Conservation (phyloP, 2,329 filamentous ascomycete genomes). For the Alternaria arbusti region DNA sequence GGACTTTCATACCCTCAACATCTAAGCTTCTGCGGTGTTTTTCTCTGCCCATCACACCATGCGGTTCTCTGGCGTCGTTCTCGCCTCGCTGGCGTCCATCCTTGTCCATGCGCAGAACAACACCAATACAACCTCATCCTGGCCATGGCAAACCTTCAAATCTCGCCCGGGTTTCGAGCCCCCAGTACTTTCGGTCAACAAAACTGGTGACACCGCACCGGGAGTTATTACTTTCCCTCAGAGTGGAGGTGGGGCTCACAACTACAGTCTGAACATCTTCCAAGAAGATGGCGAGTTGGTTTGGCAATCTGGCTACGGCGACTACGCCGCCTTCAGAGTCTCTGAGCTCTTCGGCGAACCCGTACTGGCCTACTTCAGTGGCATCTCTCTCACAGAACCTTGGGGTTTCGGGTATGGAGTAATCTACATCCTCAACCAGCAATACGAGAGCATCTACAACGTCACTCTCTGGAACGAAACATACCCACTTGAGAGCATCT, state of each 20-base stretch:
- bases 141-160: conserved; percentile 16
- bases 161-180: conserved; percentile 9
- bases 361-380: background rate
- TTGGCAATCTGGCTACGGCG: background rate
- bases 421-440: conserved; percentile 1
- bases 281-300: background rate
- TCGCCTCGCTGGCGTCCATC: background rate
- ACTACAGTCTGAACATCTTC: conserved; percentile 13
- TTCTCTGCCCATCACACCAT: background rate
- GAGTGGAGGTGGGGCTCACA: conserved; percentile 6
- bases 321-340: background rate
- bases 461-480: background rate
- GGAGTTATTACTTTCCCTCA: conserved; percentile 9
- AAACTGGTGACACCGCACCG: background rate
- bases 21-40: background rate
- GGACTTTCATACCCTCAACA: background rate
- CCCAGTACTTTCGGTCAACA: conserved; percentile 8
- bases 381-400: background rate
- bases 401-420: conserved; percentile 3
- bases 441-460: conserved; percentile 3
- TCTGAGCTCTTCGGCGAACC: conserved; percentile 1
- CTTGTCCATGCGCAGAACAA: background rate
- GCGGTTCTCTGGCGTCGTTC: background rate
- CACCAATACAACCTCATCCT: background rate
- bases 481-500: conserved; percentile 2